Conservation (phyloP, 331 rosid genomes). For the Quercus lobata region DNA sequence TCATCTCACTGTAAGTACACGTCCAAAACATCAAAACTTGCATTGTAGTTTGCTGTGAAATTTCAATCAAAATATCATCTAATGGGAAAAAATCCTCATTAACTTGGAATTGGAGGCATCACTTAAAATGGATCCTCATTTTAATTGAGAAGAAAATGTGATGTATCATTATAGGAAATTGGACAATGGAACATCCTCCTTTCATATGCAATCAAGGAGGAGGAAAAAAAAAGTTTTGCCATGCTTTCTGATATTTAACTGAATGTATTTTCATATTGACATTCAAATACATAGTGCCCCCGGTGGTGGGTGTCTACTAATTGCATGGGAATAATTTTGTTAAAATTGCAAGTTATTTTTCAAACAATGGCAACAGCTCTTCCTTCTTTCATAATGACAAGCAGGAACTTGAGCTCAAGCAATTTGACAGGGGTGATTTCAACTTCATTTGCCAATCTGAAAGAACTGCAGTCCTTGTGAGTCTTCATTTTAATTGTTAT, state of each 20-base stretch:
- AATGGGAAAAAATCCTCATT: fast-evolving
- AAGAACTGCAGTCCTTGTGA: conserved; percentile 20
- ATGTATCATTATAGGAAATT: fast-evolving
- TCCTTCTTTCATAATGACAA: not conserved
- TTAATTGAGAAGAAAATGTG: not conserved
- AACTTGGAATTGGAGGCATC: no score
- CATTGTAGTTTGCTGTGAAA: fast-evolving
- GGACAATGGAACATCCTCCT: not conserved
- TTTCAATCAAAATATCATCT: not conserved
- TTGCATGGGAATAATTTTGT: not conserved
- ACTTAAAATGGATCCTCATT: not conserved
- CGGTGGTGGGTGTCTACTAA: not conserved
- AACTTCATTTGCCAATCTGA: conserved; percentile 12
- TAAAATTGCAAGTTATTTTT: not conserved
- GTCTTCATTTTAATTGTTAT: not conserved
- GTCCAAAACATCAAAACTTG: not conserved
- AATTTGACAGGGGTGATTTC: conserved; percentile 13
- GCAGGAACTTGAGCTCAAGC: conserved; percentile 34
- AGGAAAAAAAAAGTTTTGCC: not conserved
- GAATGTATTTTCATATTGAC: not conserved
- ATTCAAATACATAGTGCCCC: not conserved
- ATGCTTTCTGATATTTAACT: not conserved
- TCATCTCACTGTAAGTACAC: conserved; percentile 23
- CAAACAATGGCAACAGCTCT: not conserved
- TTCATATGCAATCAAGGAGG: not conserved